Percentiles rank a stretch among this genome's conserved stretches.
phyloP scores from a whole-genome alignment of 169 alveolate genomes.

The Theileria equi region DNA sequence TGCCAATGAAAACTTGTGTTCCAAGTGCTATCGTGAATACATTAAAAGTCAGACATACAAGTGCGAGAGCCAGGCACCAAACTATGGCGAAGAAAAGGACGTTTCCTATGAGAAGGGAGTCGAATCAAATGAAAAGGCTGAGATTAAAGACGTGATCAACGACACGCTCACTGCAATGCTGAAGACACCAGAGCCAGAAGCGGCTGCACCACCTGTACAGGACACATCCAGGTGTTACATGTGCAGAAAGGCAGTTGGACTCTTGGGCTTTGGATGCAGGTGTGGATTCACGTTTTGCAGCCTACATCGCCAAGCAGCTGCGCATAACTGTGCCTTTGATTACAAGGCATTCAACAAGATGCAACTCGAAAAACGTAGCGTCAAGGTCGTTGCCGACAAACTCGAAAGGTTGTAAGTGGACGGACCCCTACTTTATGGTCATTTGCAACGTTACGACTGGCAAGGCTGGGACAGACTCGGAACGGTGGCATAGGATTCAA shows the following conservation, averaged over 20 bases:
- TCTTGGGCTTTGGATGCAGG: slow-evolving; percentile 88
- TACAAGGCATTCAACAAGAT: slow-evolving; percentile 80
- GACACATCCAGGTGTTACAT: slow-evolving; percentile 79
- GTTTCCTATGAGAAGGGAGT: slow-evolving; percentile 1
- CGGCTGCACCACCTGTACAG: slow-evolving; percentile 10
- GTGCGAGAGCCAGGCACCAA: neutral
- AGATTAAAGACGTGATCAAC: neutral
- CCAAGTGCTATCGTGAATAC: slow-evolving; percentile 85
- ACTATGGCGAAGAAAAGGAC: neutral
- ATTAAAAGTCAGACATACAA: slow-evolving; percentile 63
- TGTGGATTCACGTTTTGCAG: slow-evolving; percentile 88
- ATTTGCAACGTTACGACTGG: too few species aligned
- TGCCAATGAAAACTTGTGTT: slow-evolving; percentile 85
- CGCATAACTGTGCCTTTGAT: slow-evolving; percentile 89
- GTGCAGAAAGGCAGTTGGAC: slow-evolving; percentile 88
- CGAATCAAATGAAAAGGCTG: slow-evolving; percentile 4
- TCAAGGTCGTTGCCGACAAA: slow-evolving; percentile 87
- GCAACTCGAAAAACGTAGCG: slow-evolving; percentile 84
- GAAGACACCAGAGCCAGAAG: neutral
- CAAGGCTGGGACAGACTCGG: too few species aligned
- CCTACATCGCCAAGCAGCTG: slow-evolving; percentile 90
- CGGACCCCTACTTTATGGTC: neutral
- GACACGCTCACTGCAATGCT: neutral
- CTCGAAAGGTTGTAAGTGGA: slow-evolving; percentile 77
- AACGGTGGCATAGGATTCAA: too few species aligned